A percentile compares a stretch with the other conserved stretches of the same genome.
Evolutionary conservation across 768 basidiomycete species (phyloP).

Genomic region (Kwoniella dejecticola): DNA sequence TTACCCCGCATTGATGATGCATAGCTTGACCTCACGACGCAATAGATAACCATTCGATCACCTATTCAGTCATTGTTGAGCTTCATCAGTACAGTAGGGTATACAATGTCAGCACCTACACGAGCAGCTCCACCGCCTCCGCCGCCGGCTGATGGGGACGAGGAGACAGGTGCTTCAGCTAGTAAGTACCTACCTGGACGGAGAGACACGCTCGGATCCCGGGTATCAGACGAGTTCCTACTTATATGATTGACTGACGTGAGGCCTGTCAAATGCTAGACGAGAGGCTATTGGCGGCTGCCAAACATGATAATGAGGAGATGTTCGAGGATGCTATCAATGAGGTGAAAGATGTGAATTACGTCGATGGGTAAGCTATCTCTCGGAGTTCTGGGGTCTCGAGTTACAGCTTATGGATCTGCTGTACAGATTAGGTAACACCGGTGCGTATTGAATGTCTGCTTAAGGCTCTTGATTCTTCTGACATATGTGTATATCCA

Average conservation of each 20-base stretch:
- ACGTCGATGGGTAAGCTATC: constrained; percentile 69
- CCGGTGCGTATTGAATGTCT: constrained; percentile 59
- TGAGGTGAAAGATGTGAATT: constrained; percentile 67
- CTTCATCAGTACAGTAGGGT: too few relatives aligned
- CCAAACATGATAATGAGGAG: constrained; percentile 72
- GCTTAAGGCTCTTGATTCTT: background rate
- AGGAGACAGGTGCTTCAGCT: constrained; percentile 43
- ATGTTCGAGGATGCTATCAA: constrained; percentile 66
- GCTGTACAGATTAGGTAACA: constrained; percentile 66
- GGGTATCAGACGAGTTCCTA: too few relatives aligned
- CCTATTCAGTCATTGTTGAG: too few relatives aligned
- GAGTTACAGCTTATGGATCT: background rate
- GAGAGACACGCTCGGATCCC: constrained; percentile 1
- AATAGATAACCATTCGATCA: background rate
- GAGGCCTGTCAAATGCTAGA: constrained; percentile 60
- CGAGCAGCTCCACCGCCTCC: constrained; percentile 46
- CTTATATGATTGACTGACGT: background rate
- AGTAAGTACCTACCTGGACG: constrained; percentile 24
- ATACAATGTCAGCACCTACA: constrained; percentile 26
- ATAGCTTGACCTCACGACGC: too few relatives aligned
- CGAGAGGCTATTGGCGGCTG: constrained; percentile 71
- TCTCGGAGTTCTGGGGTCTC: constrained; percentile 17
- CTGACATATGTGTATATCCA: background rate
- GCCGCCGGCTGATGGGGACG: constrained; percentile 30
- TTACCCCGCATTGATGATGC: background rate